These are phyloP conservation scores for Rutstroemia sp. DNA, from an alignment of 2,329 filamentous ascomycete genomes.

Conservation along the genomic window DNA sequence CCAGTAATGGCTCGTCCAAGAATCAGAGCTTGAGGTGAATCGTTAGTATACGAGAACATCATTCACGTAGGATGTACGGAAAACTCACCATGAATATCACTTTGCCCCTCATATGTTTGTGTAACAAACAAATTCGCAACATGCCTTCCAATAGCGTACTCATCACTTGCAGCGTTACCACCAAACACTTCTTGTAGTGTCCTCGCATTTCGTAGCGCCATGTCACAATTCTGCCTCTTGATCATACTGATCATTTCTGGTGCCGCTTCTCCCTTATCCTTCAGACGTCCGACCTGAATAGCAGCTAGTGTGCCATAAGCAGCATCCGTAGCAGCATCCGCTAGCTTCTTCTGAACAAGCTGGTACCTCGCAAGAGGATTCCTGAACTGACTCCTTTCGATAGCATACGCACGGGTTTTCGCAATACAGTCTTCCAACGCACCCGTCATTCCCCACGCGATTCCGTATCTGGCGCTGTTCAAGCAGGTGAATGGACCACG, in stretches of 20 bases:
- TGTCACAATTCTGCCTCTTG: slow-evolving; percentile 96
- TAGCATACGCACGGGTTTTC: slow-evolving; percentile 74
- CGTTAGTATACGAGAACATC: slow-evolving; percentile 21
- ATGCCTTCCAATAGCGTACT: slow-evolving; percentile 91
- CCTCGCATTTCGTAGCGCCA: slow-evolving; percentile 72
- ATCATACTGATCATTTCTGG: slow-evolving; percentile 98
- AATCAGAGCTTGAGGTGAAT: slow-evolving; percentile 50
- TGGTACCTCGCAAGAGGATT: slow-evolving; percentile 96
- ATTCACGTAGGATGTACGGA: background rate
- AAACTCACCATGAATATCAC: slow-evolving; percentile 68
- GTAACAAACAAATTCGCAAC: slow-evolving; percentile 95
- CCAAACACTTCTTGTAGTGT: slow-evolving; percentile 91
- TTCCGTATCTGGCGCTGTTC: slow-evolving; percentile 89
- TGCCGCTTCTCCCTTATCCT: slow-evolving; percentile 79
- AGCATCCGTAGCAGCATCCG: slow-evolving; percentile 85
- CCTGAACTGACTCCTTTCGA: slow-evolving; percentile 92
- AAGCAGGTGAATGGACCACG: slow-evolving; percentile 87
- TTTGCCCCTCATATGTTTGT: slow-evolving; percentile 97
- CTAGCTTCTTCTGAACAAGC: slow-evolving; percentile 94
- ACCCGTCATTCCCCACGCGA: slow-evolving; percentile 88
- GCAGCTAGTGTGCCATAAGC: slow-evolving; percentile 86
- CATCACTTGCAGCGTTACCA: slow-evolving; percentile 95
- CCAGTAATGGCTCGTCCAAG: slow-evolving; percentile 63
- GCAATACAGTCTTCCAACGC: slow-evolving; percentile 87
- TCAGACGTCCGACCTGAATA: slow-evolving; percentile 83